These are phyloP conservation scores for Yamadazyma aaseri DNA, from an alignment of 1,139 yeast genomes.

Conservation along the genomic window DNA sequence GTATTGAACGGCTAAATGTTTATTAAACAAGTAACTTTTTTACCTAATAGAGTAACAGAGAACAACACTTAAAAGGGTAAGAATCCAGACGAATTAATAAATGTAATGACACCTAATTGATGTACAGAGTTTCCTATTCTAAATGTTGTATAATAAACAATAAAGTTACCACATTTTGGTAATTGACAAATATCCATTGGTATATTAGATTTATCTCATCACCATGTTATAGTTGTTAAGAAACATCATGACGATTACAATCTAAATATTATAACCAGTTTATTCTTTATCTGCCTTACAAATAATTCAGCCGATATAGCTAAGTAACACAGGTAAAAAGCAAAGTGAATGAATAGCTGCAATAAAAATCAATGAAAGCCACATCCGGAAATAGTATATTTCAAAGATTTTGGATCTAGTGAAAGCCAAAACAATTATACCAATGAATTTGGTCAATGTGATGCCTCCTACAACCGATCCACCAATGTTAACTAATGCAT, in stretches of 20 bases:
- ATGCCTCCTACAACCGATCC: conserved; percentile 89
- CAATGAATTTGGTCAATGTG: conserved; percentile 83
- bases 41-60: neutral
- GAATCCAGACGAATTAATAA: neutral
- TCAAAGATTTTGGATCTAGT: conserved; percentile 86
- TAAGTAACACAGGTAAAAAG: conserved; percentile 71
- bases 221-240: too few species aligned
- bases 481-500: conserved; percentile 74
- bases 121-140: too few species aligned
- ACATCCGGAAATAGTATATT: conserved; percentile 91
- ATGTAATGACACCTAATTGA: too few species aligned
- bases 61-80: neutral
- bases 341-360: conserved; percentile 79
- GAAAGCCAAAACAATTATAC: conserved; percentile 82
- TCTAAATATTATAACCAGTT: too few species aligned
- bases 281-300: too few species aligned
- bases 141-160: too few species aligned
- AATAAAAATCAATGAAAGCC: conserved; percentile 76
- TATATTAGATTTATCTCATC: too few species aligned
- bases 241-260: too few species aligned
- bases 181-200: too few species aligned
- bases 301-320: conserved; percentile 51
- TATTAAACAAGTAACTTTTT: neutral
- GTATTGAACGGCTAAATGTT: neutral
- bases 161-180: too few species aligned